Percentiles rank a stretch among this genome's conserved stretches.
phyloP scores from a whole-genome alignment of 2,329 filamentous ascomycete species.

The Pyricularia sp. region DNA sequence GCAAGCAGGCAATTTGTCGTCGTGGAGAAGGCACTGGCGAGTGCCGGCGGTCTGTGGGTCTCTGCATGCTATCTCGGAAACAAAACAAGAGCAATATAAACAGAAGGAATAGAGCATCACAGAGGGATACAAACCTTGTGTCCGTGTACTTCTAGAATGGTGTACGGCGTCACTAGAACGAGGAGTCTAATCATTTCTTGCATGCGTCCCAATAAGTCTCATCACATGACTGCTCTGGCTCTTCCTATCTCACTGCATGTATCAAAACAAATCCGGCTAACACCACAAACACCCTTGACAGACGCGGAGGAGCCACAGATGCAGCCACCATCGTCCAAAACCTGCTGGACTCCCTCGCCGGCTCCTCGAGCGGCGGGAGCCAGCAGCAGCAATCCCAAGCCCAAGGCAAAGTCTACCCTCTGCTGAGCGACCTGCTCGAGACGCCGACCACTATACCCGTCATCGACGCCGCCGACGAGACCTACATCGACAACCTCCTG shows the following conservation, averaged over 20 bases:
- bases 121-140: slow-evolving; percentile 2
- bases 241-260: slow-evolving; percentile 1
- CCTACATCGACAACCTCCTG: slow-evolving; percentile 65
- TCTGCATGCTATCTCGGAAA: not conserved
- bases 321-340: slow-evolving; percentile 75
- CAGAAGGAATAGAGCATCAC: not conserved
- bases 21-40: not conserved
- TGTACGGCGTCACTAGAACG: slow-evolving; percentile 2
- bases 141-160: slow-evolving; percentile 9
- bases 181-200: not conserved
- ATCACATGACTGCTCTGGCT: slow-evolving; percentile 16
- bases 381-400: slow-evolving; percentile 21
- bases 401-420: slow-evolving; percentile 63
- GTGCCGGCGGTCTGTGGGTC: not conserved
- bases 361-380: slow-evolving; percentile 32
- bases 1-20: not conserved
- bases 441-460: slow-evolving; percentile 70
- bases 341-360: slow-evolving; percentile 74
- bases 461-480: slow-evolving; percentile 55
- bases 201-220: not conserved
- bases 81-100: not conserved
- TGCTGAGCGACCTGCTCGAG: slow-evolving; percentile 76
- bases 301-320: slow-evolving; percentile 51
- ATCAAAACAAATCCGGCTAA: slow-evolving; percentile 16
- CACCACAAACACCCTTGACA: slow-evolving; percentile 41